Evolutionary conservation across 495 filamentous ascomycete genomes (phyloP), one percentile per base, ranked within the genome.

Genomic region (Astrothelium macrocarpum): DNA sequence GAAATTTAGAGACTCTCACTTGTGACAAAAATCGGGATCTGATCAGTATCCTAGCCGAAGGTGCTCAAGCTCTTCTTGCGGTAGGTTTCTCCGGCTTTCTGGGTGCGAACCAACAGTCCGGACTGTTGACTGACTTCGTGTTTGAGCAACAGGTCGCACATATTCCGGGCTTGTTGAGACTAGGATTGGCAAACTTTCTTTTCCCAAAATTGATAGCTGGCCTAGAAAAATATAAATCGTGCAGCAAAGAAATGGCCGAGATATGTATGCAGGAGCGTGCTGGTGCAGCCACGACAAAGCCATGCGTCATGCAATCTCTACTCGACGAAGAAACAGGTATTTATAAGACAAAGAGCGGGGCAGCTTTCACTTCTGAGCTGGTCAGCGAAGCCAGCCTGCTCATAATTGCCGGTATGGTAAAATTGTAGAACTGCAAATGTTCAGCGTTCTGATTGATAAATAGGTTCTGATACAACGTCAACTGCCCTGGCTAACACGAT

Each of bases 1-100:
- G 89, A 71, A 78, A 84, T 23, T 89, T 89, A 73, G 78, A 83
- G 46, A 89, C 89, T 87, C 76, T 93, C 56, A 42, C 36, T 42
- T 42, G 10, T 42, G 36, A 42, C 36, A 9, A 42, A 16, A 42
- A 42, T 42, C 36, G 36, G 1, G 36, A 42, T 42, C 36, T 42
- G 36, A 42, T 42, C 36, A 42, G 36, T 42, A 42, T 42, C 36
- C 36, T 42, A 16, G 10, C 36, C 18, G 36, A 42, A 42, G 36
- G 36, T 16, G 36, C 36, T 42, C 36, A 42, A 42, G 36, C 10
- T 42, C 36, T 42, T 42, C 36, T 42, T 16, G 36, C 36, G 36
- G 36, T 42, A 16, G 36, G 36, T 42, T 42, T 42, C 36, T 42
- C 36, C 36, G 1, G 36, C 36, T 42, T 16, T 42, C 18, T 42